These are phyloP conservation scores for Murraya koenigii DNA, from an alignment of 345 rosid species.

Conservation along the genomic window DNA sequence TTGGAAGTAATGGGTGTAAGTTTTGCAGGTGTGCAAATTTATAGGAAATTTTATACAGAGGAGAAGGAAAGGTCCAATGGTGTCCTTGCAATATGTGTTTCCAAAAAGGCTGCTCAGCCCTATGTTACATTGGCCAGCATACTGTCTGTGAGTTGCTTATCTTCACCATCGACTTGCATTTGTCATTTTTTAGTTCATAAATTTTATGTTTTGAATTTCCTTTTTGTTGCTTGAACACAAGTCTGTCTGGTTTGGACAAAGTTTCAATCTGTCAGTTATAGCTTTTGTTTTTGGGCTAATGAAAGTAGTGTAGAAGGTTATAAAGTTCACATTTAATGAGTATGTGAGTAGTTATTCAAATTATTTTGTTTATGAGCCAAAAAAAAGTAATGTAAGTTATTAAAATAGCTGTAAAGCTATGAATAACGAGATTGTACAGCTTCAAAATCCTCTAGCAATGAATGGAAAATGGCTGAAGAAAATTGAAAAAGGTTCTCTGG, in stretches of 20 bases:
- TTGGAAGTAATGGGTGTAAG: not conserved
- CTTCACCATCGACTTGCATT: not conserved
- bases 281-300: not conserved
- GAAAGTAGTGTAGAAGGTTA: not conserved
- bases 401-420: not conserved
- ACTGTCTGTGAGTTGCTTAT: constrained; percentile 56
- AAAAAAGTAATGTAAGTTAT: no score
- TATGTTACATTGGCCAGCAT: constrained; percentile 48
- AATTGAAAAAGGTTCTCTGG: not conserved
- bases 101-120: constrained; percentile 54
- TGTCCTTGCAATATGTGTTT: constrained; percentile 57
- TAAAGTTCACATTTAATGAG: not conserved
- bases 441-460: not conserved
- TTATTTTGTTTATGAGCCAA: not conserved
- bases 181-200: not conserved
- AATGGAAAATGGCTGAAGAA: not conserved
- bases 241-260: not conserved
- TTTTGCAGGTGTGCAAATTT: constrained; percentile 52
- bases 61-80: constrained; percentile 64
- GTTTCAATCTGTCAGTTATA: not conserved
- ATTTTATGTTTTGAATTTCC: not conserved
- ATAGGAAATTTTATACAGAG: constrained; percentile 64
- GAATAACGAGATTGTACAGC: not conserved
- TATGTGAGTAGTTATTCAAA: not conserved
- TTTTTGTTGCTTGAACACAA: not conserved